Base-by-base conservation (phyloP, 805 yeast species). In the Priceomyces carsonii region DNA sequence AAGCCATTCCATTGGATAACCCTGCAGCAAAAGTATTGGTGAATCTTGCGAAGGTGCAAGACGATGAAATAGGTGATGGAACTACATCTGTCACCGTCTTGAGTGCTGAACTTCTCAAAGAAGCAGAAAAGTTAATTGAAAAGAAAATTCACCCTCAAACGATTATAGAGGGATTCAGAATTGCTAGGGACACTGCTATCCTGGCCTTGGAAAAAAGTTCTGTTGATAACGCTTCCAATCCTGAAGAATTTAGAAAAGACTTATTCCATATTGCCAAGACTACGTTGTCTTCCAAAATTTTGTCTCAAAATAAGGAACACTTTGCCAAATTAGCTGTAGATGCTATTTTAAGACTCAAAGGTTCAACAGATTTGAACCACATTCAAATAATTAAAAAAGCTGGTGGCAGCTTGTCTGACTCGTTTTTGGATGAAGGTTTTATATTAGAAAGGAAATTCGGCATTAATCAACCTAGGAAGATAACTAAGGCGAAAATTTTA, bases 61-160 rank as follows among this genome's bases (percentile, higher is more conserved):
- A 91, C 59, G 95, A 95, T 41, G 98, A 91, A 62, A 96, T 93
- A 45, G 99, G 99, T 41, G 99, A 91, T 65, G 99, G 99, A 47
- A 91, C 99, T 28, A 91, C 99, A 1, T 84, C 96, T 18, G 99
- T 91, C 14, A 86, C 97, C 0, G 82, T 91, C 20, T 67, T 91
- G 39, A 81, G 91, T 27, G 90, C 96, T 7, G 98, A 93, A 63
- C 73, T 93, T 40, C 71, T 93, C 48, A 79, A 95, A 59, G 97
- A 91, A 67, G 97, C 98, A 21, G 97, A 93, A 63, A 81, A 82
- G 58, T 77, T 93, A 44, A 85, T 93, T 31, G 95, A 89, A 47
- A 85, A 82, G 59, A 90, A 85, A 57, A 93, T 93, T 45, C 99
- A 93, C 63, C 99, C 99, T 25, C 98, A 91, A 63, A 91, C 97